phyloP scores from a whole-genome alignment of 2,329 filamentous ascomycete genomes.

The Sporothrix mexicana region DNA sequence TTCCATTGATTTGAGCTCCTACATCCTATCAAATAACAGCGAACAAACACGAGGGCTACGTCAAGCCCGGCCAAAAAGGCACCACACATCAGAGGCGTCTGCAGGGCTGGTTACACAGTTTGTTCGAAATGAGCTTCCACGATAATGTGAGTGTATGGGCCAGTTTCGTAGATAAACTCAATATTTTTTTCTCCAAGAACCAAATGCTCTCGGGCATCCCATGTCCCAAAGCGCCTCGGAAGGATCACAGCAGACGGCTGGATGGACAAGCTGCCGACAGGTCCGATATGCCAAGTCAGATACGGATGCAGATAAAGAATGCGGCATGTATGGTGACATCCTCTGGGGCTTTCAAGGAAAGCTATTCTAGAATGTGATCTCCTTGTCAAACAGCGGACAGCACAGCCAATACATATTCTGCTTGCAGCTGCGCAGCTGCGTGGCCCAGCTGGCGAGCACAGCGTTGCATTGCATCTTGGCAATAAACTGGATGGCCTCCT shows the following conservation, averaged over 20 bases:
- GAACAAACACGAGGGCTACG: background rate
- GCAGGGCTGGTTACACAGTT: background rate
- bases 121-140: background rate
- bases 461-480: background rate
- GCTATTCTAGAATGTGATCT: background rate
- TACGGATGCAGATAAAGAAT: background rate
- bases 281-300: background rate
- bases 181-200: background rate
- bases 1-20: no score
- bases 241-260: background rate
- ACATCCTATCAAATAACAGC: conserved; percentile 4
- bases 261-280: background rate
- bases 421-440: background rate
- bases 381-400: background rate
- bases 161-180: no score
- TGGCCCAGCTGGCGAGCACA: background rate
- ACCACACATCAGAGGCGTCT: background rate
- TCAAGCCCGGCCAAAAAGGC: background rate
- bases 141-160: background rate
- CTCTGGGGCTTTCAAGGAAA: background rate
- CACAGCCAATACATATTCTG: background rate
- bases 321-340: background rate
- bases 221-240: background rate
- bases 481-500: background rate
- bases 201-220: background rate